Evolutionary conservation across 257 asterid species (phyloP), one percentile per base, ranked within the genome.

Genomic region (Paraleonurus japonicus): DNA sequence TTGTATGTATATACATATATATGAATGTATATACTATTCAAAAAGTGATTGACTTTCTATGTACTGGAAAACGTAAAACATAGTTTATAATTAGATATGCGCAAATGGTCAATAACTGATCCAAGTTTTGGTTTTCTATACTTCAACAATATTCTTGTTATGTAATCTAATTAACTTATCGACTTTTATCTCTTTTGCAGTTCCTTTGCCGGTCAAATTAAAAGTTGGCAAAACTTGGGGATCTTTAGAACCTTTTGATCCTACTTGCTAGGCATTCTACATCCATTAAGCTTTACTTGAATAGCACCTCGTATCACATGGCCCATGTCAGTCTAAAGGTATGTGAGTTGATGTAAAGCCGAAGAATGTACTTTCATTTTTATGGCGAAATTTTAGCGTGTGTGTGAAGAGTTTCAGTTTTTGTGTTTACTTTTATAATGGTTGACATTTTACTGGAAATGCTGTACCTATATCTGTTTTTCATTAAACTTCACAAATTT

Each of bases 181-280:
- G 37, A 39, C 70, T 53, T n/a, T n/a, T 20, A 17, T 59, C 71
- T 70, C 58, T 80, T 28, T 71, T 70, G 80, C 90, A 94, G 98
- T 94, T 78, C 96, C 98, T 54, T 84, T 94, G 81, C 96, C 85
- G 41, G 97, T 94, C 69, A 90, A 90, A 84, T 67, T 94, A 75
- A 90, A 89, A 85, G 83, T 87, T 15, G 97, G 98, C 70, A 90
- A 69, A 79, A 94, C 98, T 7, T 94, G 97, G 96, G 98, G 98
- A 32, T 85, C 96, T 35, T 70, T 94, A 88, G 95, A 89, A 76
- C 90, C 94, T 71, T 85, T 94, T 78, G 79, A 76, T 71, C 85
- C 73, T 63, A 83, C 83, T 76, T 54, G 79, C 24, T 81, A 86
- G 80, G 47, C 61, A 16, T 47, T n/a, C 3, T 23, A 2, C 10